Evolutionary conservation across 2,329 filamentous ascomycete species (phyloP), one percentile per base, ranked within the genome.

Genomic region (Chrysosporium keratinophilum): DNA sequence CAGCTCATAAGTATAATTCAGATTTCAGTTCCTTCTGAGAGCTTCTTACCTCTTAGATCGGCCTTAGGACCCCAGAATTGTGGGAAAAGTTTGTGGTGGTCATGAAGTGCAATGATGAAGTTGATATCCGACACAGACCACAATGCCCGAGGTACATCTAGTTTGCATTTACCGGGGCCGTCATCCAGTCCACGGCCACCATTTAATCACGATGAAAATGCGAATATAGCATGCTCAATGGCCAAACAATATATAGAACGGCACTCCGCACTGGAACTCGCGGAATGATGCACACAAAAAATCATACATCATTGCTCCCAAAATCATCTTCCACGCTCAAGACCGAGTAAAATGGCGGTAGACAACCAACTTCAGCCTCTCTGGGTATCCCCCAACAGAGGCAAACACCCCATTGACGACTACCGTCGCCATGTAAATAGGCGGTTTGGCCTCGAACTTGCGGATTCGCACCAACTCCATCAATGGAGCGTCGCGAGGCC

Each of bases 401-500:
- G 57, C 14, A 56, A 54, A 31, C 47, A 57, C 40, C 57, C 57
- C 15, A 56, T 59, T 12, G 57, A 57, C 37, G 44, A 57, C 28
- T 59, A 59, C 33, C 57, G 57, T 12, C 50, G 37, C 7, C 57
- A 55, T 39, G 54, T 57, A n/a, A 59, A 59, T 40, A 39, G 50
- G 37, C 56, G 50, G 35, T 59, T 57, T 42, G 40, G 40, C 23
- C 43, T 59, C 14, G 17, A 20, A 20, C 54, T 59, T n/a, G 43
- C 42, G 12, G 28, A 56, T 41, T 67, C 69, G 1, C 63, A 67
- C 39, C 67, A 72, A 2, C 63, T 74, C 15, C 69, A 73, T 20
- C 61, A 57, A 57, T 74, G 71, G 71, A 69, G 65, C 23, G 65
- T 71, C 5, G 56, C 62, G 1, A 61, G 67, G n/a, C 63, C 69